These are phyloP conservation scores for Nannochloris sp. DNA, from an alignment of 139 green algal species.

Conservation along the genomic window DNA sequence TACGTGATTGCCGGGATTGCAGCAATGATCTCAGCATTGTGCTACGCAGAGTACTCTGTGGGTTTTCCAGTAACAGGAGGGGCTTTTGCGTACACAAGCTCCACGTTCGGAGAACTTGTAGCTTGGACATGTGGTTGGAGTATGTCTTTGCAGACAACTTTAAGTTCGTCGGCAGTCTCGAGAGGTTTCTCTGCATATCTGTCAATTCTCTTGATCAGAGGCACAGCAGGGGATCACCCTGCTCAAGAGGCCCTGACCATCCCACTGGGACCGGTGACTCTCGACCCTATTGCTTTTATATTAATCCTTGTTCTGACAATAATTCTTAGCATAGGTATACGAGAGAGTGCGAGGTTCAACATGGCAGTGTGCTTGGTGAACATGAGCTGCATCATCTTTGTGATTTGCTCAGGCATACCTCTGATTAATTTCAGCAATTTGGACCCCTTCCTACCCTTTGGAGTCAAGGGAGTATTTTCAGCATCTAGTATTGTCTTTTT, in stretches of 20 bases:
- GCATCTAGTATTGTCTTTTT: constrained; percentile 49
- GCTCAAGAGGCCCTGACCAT: constrained; percentile 30
- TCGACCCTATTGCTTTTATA: constrained; percentile 50
- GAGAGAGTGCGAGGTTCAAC: constrained; percentile 68
- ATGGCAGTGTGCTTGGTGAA: constrained; percentile 29
- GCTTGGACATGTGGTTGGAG: constrained; percentile 69
- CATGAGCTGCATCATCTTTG: constrained; percentile 43
- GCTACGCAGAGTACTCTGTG: constrained; percentile 78
- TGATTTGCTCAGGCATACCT: constrained; percentile 35
- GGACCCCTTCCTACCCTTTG: constrained; percentile 36
- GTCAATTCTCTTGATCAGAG: constrained; percentile 10
- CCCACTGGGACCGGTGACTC: constrained; percentile 25
- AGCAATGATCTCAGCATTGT: constrained; percentile 68
- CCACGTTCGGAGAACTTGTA: constrained; percentile 68
- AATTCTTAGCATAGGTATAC: constrained; percentile 57
- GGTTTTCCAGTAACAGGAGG: constrained; percentile 66
- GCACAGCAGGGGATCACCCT: constrained; percentile 27
- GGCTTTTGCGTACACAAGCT: constrained; percentile 71
- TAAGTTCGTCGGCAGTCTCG: constrained; percentile 65
- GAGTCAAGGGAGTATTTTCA: constrained; percentile 40
- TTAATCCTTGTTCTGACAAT: constrained; percentile 32
- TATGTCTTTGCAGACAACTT: constrained; percentile 78
- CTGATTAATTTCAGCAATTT: constrained; percentile 29
- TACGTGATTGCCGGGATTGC: constrained; percentile 50
- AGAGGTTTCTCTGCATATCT: constrained; percentile 78